These are phyloP conservation scores for Lagenaria siceraria DNA, from an alignment of 306 rosid genomes.

Conservation along the genomic window DNA sequence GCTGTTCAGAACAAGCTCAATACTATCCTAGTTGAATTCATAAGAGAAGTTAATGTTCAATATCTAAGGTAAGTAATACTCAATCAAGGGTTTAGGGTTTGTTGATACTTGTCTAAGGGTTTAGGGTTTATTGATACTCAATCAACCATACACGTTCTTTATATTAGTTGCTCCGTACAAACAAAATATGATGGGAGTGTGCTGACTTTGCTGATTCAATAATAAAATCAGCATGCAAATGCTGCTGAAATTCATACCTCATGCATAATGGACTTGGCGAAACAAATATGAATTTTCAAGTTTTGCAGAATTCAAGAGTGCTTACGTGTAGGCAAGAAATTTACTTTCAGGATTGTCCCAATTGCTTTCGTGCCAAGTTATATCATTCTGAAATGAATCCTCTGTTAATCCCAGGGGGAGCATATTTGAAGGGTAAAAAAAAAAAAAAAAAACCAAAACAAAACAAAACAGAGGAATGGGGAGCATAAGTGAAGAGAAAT, in stretches of 20 bases:
- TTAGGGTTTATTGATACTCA: too few species aligned
- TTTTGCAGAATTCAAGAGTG: not conserved
- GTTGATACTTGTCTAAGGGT: too few species aligned
- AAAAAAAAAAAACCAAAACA: not conserved
- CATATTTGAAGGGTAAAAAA: not conserved
- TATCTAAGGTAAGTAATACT: not conserved
- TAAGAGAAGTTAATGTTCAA: not conserved
- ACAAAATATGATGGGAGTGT: not conserved
- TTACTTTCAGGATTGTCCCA: conserved; percentile 72
- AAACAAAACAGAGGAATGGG: too few species aligned
- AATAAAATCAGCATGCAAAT: not conserved
- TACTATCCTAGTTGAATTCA: not conserved
- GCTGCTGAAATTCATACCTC: not conserved
- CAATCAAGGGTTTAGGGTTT: not conserved
- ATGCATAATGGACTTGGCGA: not conserved
- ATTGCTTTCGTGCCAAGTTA: conserved; percentile 93
- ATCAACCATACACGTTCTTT: not conserved
- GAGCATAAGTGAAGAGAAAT: conserved; percentile 12
- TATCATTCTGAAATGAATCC: conserved; percentile 43
- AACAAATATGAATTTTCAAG: not conserved
- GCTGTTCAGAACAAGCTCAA: not conserved
- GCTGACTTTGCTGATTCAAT: not conserved
- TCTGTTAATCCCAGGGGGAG: conserved; percentile 12
- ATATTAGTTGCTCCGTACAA: not conserved
- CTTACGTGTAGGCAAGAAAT: conserved; percentile 96